Conservation (phyloP, 1,284 basidiomycete species). For the Rhizopogon hawkerae region DNA sequence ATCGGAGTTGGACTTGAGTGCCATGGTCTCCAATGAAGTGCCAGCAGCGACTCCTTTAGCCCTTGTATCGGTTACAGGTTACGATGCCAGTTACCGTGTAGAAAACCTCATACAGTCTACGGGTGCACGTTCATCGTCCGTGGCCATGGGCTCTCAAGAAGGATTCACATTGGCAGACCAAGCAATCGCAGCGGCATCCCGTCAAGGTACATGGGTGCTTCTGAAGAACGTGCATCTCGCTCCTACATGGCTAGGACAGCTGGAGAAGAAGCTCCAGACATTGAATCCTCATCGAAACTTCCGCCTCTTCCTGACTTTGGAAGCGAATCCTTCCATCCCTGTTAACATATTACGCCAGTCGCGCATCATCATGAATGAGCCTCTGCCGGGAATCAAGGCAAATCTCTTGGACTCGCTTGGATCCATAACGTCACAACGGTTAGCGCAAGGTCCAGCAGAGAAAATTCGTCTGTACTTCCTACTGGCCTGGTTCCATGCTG, state of each 20-base stretch:
- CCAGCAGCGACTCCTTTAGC: slow-evolving; percentile 78
- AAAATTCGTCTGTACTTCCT: slow-evolving; percentile 88
- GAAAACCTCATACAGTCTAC: slow-evolving; percentile 80
- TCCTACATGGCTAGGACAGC: slow-evolving; percentile 86
- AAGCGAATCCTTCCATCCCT: slow-evolving; percentile 86
- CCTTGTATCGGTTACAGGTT: slow-evolving; percentile 88
- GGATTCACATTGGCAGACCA: slow-evolving; percentile 93
- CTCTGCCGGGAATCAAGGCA: slow-evolving; percentile 90
- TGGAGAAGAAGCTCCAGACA: slow-evolving; percentile 95
- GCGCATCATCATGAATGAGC: slow-evolving; percentile 94
- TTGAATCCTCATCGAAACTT: slow-evolving; percentile 83
- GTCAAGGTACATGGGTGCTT: slow-evolving; percentile 89
- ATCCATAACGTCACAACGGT: slow-evolving; percentile 62
- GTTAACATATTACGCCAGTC: slow-evolving; percentile 95
- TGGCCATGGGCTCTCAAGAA: slow-evolving; percentile 98
- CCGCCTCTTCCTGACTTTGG: slow-evolving; percentile 95
- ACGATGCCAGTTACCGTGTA: slow-evolving; percentile 92
- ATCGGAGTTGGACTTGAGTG: slow-evolving; percentile 65
- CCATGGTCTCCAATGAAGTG: slow-evolving; percentile 74
- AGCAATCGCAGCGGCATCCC: slow-evolving; percentile 82
- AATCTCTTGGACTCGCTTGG: slow-evolving; percentile 89
- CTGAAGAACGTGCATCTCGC: slow-evolving; percentile 96
- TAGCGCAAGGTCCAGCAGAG: slow-evolving; percentile 79
- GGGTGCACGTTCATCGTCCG: slow-evolving; percentile 69
- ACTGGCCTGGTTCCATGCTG: slow-evolving; percentile 97